Base-by-base conservation (phyloP, 768 basidiomycete genomes). In the Mycena maculata region DNA sequence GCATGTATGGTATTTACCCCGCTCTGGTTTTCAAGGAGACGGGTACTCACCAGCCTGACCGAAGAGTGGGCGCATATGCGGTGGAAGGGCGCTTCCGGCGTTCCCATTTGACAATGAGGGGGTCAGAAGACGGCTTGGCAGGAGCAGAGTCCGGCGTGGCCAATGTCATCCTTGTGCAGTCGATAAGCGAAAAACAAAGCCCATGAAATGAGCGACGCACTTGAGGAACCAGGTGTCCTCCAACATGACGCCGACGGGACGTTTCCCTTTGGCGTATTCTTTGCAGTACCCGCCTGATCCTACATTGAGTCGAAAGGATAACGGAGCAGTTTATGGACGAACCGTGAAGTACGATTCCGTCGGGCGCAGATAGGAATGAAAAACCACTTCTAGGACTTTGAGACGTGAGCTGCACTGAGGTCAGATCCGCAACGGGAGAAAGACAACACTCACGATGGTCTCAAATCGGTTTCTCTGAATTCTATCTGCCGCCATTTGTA, bases 181-280 rank as follows among this genome's bases (percentile, higher is more conserved):
- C 30, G n/a, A 49, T 27, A 9, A 56, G 44, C n/a, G 25, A 28
- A 25, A 18, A 23, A 22, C 45, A 28, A 31, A 42, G 12, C 33
- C 25, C 44, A 49, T 44, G 27, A 16, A n/a, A 53, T 41, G 23
- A 9, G 38, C 52, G 15, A 77, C 85, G 3, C 60, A 93, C 91
- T 87, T 86, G 8, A 98, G 83, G 57, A 95, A 82, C 96, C 95
- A 98, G 0, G 92, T 94, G 73, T 98, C 95, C 20, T 95, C 93
- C 8, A 96, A 83, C 81, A 93, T 94, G n/a, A 95, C 82, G 1
- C 95, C 95, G 15, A 94, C 80, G 0, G 92, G 90, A 1, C 92
- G 88, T 73, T 94, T 94, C 3, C 94, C 94, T 74, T 96, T 95
- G 23, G 79, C 73, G 71, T 96, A 96, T 78, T 94, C 92, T 76